A percentile compares a stretch with the other conserved stretches of the same genome.
phyloP scores from a whole-genome alignment of 129 eudicot species.

The Pseudognaphalium luteoalbum region DNA sequence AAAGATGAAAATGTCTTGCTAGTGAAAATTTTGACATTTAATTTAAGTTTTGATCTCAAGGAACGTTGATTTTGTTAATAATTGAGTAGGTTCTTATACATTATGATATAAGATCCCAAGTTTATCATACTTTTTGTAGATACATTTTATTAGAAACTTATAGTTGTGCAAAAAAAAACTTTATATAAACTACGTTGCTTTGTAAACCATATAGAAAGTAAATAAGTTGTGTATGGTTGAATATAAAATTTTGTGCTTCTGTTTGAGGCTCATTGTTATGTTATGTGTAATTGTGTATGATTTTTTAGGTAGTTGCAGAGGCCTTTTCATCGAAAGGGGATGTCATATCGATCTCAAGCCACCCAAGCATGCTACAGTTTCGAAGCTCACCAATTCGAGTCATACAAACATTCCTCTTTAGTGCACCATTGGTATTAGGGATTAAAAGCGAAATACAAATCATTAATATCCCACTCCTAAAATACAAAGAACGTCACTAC shows the following conservation, averaged over 20 bases:
- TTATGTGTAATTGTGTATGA: too few relatives aligned
- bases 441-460: conserved; percentile 58
- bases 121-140: too few relatives aligned
- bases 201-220: background rate
- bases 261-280: background rate
- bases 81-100: too few relatives aligned
- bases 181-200: too few relatives aligned
- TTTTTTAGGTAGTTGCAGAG: conserved; percentile 62
- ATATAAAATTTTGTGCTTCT: background rate
- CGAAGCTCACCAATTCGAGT: conserved; percentile 63
- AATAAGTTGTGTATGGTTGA: background rate
- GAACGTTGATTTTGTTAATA: too few relatives aligned
- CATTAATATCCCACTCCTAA: conserved; percentile 42
- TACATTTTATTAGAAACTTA: too few relatives aligned
- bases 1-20: too few relatives aligned
- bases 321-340: conserved; percentile 47
- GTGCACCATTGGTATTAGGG: conserved; percentile 63
- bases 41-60: too few relatives aligned
- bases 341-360: conserved; percentile 48
- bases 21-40: too few relatives aligned
- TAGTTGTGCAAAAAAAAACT: too few relatives aligned
- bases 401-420: conserved; percentile 48
- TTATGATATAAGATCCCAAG: too few relatives aligned
- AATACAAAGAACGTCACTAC: conserved; percentile 51
- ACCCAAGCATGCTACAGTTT: conserved; percentile 72